Evolutionary conservation across 371 early-diverging fungal genomes (phyloP), one percentile per base, ranked within the genome.

Genomic region (Phascolomyces articulosus): DNA sequence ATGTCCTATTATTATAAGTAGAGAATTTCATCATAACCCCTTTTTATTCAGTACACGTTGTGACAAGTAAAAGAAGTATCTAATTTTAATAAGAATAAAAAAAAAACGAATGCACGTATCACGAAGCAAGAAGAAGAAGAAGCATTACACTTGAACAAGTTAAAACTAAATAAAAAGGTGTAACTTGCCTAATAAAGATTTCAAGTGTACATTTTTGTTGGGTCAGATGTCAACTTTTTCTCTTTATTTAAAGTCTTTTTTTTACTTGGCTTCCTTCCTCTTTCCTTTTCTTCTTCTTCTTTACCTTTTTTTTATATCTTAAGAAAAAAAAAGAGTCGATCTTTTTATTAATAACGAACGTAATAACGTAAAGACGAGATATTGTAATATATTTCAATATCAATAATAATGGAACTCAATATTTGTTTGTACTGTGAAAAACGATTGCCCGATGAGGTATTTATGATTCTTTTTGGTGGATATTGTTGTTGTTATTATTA

Each of bases 371-470:
- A n/a, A n/a, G n/a, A n/a, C n/a, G n/a, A n/a, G n/a, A n/a, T n/a
- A n/a, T n/a, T n/a, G n/a, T n/a, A n/a, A n/a, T n/a, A n/a, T n/a
- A n/a, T n/a, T n/a, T n/a, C 34, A 34, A 9, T 34, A 9, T 11
- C 11, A 9, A 9, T 0, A 27, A 40, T n/a, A 47, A 65, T 65
- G 65, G 65, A 65, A 31, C 65, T 65, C 40, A 65, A 60, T 41
- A 65, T 65, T 59, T 65, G 65, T 55, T 49, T 65, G 59, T 65
- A 65, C 28, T 65, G 65, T 59, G 65, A 65, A 55, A 65, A 58
- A 27, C 65, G 65, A 40, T 28, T 65, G 55, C 60, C 29, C 11
- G 65, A 62, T 29, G 63, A 62, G 38, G 63, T 62, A 62, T 62
- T 29, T 62, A 24, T 40, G n/a, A 29, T 15, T 20, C 9, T 21